Evolutionary conservation across 768 basidiomycete species (phyloP).

Genomic region (Agrocybe chaxingu): DNA sequence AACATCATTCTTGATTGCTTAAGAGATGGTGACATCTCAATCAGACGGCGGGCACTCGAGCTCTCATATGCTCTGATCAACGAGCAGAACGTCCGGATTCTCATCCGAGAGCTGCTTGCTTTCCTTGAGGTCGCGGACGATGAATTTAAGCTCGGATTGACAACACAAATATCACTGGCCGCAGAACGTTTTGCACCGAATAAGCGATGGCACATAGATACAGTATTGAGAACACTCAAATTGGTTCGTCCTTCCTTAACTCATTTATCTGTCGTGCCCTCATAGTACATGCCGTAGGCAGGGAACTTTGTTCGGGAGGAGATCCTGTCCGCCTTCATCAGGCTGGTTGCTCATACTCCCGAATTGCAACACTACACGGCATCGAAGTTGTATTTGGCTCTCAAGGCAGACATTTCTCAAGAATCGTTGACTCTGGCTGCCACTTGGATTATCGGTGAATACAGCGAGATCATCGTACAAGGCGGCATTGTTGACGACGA

Average conservation of each 20-base stretch:
- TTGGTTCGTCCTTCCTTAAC: constrained; percentile 50
- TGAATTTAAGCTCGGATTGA: constrained; percentile 98
- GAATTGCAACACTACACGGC: constrained; percentile 95
- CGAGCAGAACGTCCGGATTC: constrained; percentile 87
- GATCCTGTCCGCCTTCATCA: constrained; percentile 90
- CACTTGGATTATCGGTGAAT: constrained; percentile 96
- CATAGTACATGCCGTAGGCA: constrained; percentile 49
- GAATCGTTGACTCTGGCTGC: constrained; percentile 92
- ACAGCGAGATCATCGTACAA: constrained; percentile 85
- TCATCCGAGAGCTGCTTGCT: constrained; percentile 88
- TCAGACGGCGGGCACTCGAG: constrained; percentile 93
- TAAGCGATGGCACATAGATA: constrained; percentile 99
- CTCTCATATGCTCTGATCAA: constrained; percentile 97
- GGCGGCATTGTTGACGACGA: constrained; percentile 79
- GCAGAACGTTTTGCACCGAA: constrained; percentile 97
- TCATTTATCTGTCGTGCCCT: neutral
- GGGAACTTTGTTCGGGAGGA: constrained; percentile 98
- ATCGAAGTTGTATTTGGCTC: constrained; percentile 84
- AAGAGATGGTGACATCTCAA: constrained; percentile 98
- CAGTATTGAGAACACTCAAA: constrained; percentile 87
- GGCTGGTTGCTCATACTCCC: constrained; percentile 94
- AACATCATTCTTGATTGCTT: constrained; percentile 99
- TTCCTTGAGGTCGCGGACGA: constrained; percentile 99
- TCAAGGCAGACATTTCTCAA: constrained; percentile 91
- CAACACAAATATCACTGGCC: constrained; percentile 93